Percentiles rank a stretch among this genome's conserved stretches.
phyloP scores from a whole-genome alignment of 371 early-diverging fungal species.

The Mortierella sp. region DNA sequence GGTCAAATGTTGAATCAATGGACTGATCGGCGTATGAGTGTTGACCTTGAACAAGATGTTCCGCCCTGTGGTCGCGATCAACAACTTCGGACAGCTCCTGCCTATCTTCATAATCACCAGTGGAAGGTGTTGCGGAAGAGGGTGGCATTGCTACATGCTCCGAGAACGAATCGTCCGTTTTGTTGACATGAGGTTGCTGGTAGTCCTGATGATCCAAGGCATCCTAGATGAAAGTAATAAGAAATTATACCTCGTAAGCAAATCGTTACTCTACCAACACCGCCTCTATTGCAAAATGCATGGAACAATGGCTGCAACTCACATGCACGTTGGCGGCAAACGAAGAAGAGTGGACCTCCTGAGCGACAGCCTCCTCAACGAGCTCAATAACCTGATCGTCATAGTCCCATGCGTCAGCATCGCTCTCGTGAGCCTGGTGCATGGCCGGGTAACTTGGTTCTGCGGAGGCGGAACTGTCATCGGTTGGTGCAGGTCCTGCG shows the following conservation, averaged over 20 bases:
- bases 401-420: slow-evolving; percentile 43
- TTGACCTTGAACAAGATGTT: background rate
- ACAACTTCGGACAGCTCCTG: background rate
- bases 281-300: background rate
- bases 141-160: slow-evolving; percentile 5
- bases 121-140: background rate
- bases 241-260: background rate
- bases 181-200: background rate
- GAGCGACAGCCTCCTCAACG: slow-evolving; percentile 19
- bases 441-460: slow-evolving; percentile 13
- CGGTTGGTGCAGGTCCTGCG: no score
- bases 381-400: slow-evolving; percentile 37
- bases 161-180: background rate
- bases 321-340: background rate
- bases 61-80: background rate
- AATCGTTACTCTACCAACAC: background rate
- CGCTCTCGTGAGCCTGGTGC: slow-evolving; percentile 30
- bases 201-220: background rate
- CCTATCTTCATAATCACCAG: background rate
- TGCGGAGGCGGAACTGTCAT: background rate
- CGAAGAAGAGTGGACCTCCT: background rate
- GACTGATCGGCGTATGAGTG: background rate
- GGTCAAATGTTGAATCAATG: background rate
- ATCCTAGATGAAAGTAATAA: background rate
- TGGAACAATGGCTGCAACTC: background rate